phyloP scores from a whole-genome alignment of 306 rosid species.

The Cyclanthera cordifolia region DNA sequence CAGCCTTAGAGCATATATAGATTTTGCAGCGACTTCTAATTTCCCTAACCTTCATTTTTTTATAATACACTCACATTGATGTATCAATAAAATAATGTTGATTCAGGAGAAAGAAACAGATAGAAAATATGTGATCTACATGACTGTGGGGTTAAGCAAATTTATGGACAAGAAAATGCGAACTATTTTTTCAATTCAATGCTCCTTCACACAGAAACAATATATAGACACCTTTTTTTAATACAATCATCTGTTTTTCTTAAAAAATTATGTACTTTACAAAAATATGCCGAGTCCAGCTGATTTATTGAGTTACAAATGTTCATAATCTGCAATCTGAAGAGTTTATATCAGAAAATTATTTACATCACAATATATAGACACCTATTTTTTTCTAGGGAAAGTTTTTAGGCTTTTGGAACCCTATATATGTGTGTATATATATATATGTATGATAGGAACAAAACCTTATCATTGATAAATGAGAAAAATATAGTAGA shows the following conservation, averaged over 20 bases:
- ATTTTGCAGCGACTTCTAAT: not conserved
- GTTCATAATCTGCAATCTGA: no score
- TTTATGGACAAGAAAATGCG: not conserved
- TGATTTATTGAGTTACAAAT: no score
- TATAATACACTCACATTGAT: not conserved
- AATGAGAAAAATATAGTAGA: no score
- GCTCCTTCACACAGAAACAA: not conserved
- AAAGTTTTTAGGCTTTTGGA: not conserved
- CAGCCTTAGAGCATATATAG: conserved; percentile 14
- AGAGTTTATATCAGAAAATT: no score
- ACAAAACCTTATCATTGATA: no score
- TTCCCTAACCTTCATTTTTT: not conserved
- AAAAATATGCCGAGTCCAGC: no score
- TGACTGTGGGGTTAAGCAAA: not conserved
- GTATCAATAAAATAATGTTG: not conserved
- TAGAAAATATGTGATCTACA: not conserved
- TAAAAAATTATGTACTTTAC: no score
- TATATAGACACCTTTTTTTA: not conserved
- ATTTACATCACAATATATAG: no score
- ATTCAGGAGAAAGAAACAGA: not conserved
- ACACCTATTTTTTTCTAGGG: not conserved
- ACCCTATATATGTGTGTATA: no score
- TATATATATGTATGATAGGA: no score
- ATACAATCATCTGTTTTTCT: no score
- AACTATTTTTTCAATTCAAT: not conserved